phyloP scores from a whole-genome alignment of 2,329 filamentous ascomycete genomes.

The Aspergillus brasiliensis region DNA sequence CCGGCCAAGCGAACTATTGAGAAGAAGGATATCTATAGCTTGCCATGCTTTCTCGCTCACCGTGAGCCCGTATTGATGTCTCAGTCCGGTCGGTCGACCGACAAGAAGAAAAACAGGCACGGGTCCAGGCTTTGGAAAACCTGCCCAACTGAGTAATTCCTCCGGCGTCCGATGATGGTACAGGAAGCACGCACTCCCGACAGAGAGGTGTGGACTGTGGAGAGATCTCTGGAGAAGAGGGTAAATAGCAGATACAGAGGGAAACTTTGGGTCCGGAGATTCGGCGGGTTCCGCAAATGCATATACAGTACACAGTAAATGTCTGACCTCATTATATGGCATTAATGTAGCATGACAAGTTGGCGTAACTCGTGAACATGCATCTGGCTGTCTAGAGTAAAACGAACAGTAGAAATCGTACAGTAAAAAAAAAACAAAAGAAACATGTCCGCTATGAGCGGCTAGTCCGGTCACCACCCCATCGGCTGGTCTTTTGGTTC shows the following conservation, averaged over 20 bases:
- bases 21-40: neutral
- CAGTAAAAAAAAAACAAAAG: neutral
- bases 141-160: neutral
- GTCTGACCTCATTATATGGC: no score
- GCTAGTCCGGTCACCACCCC: neutral
- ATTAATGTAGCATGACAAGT: no score
- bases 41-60: neutral
- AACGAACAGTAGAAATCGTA: neutral
- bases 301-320: no score
- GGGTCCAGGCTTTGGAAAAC: neutral
- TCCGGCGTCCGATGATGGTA: neutral
- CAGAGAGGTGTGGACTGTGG: neutral
- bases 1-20: neutral
- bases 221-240: neutral
- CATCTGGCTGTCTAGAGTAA: no score
- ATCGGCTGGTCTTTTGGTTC: neutral
- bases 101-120: neutral
- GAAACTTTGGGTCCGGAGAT: no score
- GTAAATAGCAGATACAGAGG: no score
- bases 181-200: no score
- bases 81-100: neutral
- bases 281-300: no score
- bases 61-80: neutral
- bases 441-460: neutral
- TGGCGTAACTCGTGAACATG: no score